Evolutionary conservation across 2,329 filamentous ascomycete genomes (phyloP), one percentile per base, ranked within the genome.

Genomic region (Pseudocercospora pini-densiflorae): DNA sequence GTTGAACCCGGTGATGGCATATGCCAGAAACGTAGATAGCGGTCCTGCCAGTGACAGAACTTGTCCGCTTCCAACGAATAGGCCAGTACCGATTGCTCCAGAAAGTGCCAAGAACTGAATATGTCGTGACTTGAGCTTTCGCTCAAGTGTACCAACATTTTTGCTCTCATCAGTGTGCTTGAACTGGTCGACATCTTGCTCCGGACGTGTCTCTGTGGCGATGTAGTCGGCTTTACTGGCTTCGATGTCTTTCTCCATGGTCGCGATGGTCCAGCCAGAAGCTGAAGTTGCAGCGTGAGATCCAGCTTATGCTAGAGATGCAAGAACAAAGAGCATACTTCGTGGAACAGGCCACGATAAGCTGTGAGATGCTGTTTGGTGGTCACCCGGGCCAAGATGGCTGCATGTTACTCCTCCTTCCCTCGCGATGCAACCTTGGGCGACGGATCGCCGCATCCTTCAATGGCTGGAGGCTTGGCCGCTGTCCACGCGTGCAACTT

Each of bases 21-120:
- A 81, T 21, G 72, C 77, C 75, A 79, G 78, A 64, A 78, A 75
- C 36, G 79, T 71, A 9, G 77, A 78, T 31, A 77, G 76, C 69
- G 71, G 75, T 2, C 76, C 75, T 31, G 73, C 74, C 16, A 65
- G 64, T 2, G 69, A 72, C 5, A 75, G 68, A 12, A 73, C 72
- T 27, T 66, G 64, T 8, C 74, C 75, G 40, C 59, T 69, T 33
- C 73, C 73, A 21, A 77, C 66, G 67, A 77, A 76, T n/a, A 75
- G 67, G n/a, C 74, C 72, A 27, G 73, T 76, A 8, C 74, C 74
- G 43, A 79, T 76, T 2, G 71, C 71, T 21, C 70, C 71, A 74
- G 84, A 84, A 14, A 88, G 79, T 23, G 87, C 87, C 43, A 89
- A 79, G 76, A 89, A 87, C 61, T 88, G 87, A 47, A 88, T 86